Base-by-base conservation (phyloP, 2,329 filamentous ascomycete species). In the Cercospora canescens region DNA sequence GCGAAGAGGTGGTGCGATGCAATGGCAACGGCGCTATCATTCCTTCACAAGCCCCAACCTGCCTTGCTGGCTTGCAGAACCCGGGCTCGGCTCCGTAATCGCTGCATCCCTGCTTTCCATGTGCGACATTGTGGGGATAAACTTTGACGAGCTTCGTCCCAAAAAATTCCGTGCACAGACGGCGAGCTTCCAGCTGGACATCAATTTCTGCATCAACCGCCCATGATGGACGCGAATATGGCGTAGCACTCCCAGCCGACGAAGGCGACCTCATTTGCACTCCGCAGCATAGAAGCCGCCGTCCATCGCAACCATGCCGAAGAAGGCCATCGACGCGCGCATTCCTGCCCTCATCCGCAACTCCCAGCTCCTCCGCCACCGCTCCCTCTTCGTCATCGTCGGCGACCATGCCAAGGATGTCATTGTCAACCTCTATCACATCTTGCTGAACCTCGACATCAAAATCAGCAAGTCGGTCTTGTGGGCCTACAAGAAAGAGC, bases 401-500 rank as follows among this genome's bases (percentile, higher is more conserved):
- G 95, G 95, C 76, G 93, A 99, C 79, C 88, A 89, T 65, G 89
- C 93, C 72, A 99, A 99, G 80, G 95, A 99, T 85, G 93, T 94
- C 73, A 98, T 99, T 77, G 94, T 98, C 71, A 89, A 97, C 77
- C 86, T 94, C 66, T 94, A 98, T 81, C 93, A 95, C 76, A 96
- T 99, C 76, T 91, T 97, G 85, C 91, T 94, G 59, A 91, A 88
- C 73, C 89, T 91, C 77, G 92, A 97, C 77, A 88, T 97, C 70
- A 96, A 96, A 81, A 89, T 96, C 79, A 96, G 95, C 83, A 98
- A 98, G 80, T 95, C 92, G 12, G 93, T 99, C 3, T 84, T 99
- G 11, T 99, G 95, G 95, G 94, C 95, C 21, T 99, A 99, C 84
- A 98, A 98, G 85, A 96, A 96, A 79, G 95, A 99, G 80, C 86